Conservation (phyloP, 768 basidiomycete genomes). For the Termitomyces heimii region DNA sequence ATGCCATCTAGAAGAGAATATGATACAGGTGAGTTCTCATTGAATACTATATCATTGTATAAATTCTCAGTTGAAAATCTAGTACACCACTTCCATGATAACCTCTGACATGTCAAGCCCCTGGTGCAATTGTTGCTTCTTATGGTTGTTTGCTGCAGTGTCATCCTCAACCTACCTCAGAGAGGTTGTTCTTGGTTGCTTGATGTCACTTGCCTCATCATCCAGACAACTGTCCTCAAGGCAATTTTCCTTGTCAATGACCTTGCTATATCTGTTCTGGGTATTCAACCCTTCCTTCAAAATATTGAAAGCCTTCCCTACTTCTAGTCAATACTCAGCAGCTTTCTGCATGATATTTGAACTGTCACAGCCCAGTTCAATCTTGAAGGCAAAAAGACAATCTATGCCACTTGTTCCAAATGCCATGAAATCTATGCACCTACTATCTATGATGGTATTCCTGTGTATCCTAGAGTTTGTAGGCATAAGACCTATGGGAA, state of each 20-base stretch:
- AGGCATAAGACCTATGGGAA: neutral
- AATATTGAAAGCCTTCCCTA: neutral
- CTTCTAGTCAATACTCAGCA: neutral
- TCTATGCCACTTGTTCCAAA: neutral
- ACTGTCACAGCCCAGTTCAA: neutral
- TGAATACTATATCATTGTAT: no score
- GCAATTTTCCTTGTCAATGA: neutral
- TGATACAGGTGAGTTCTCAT: neutral
- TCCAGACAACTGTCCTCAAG: neutral
- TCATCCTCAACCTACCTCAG: neutral
- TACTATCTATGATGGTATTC: neutral
- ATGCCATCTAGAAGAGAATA: neutral
- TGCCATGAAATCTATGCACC: neutral
- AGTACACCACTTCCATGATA: neutral
- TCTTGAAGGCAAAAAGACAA: no score
- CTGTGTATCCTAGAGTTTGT: neutral
- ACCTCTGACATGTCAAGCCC: neutral
- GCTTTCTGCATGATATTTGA: no score
- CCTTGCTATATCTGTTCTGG: neutral
- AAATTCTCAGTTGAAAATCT: no score
- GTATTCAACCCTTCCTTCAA: no score
- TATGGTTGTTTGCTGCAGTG: neutral
- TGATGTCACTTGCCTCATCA: neutral
- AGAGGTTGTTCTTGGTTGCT: neutral
- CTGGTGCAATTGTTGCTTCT: neutral